A percentile compares a stretch with the other conserved stretches of the same genome.
Evolutionary conservation across 2,329 filamentous ascomycete species (phyloP).

Genomic region (Phaeoacremonium minimum): DNA sequence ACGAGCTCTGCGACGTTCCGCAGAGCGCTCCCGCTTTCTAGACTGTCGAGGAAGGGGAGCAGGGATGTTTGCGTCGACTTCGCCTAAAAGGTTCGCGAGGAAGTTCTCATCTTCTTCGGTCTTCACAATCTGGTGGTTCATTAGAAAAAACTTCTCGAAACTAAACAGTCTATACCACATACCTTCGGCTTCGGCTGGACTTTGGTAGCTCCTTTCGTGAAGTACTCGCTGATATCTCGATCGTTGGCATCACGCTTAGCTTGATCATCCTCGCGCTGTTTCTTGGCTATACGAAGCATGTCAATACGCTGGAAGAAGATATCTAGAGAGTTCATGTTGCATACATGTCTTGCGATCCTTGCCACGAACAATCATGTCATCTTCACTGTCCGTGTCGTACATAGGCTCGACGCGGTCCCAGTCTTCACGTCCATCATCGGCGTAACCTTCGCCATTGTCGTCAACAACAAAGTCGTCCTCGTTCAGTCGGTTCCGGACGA

Average conservation of each 20-base stretch:
- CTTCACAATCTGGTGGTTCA: conserved; percentile 54
- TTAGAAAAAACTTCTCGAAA: conserved; percentile 7
- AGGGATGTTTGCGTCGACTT: conserved; percentile 75
- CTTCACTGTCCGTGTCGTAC: conserved; percentile 73
- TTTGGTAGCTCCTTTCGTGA: conserved; percentile 69
- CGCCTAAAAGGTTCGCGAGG: conserved; percentile 75
- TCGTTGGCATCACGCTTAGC: conserved; percentile 83
- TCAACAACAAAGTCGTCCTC: conserved; percentile 98
- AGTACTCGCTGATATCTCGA: conserved; percentile 91
- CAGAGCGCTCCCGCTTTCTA: conserved; percentile 65
- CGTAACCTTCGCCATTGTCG: conserved; percentile 95
- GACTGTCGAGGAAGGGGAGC: conserved; percentile 49
- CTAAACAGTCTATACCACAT: conserved; percentile 13
- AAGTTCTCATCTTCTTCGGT: conserved; percentile 89
- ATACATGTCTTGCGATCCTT: conserved; percentile 47
- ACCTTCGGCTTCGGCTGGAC: conserved; percentile 79
- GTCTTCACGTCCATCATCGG: conserved; percentile 92
- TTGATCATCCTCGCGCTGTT: conserved; percentile 82
- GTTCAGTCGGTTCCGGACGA: conserved; percentile 83
- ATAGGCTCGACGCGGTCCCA: conserved; percentile 73
- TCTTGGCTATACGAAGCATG: conserved; percentile 61
- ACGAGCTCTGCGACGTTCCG: conserved; percentile 73
- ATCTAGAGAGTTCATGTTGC: neutral
- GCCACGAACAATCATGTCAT: conserved; percentile 45
- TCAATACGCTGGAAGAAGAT: conserved; percentile 4